Evolutionary conservation across 1,284 basidiomycete species (phyloP).

Genomic region (Kalmanozyma brasiliensis): DNA sequence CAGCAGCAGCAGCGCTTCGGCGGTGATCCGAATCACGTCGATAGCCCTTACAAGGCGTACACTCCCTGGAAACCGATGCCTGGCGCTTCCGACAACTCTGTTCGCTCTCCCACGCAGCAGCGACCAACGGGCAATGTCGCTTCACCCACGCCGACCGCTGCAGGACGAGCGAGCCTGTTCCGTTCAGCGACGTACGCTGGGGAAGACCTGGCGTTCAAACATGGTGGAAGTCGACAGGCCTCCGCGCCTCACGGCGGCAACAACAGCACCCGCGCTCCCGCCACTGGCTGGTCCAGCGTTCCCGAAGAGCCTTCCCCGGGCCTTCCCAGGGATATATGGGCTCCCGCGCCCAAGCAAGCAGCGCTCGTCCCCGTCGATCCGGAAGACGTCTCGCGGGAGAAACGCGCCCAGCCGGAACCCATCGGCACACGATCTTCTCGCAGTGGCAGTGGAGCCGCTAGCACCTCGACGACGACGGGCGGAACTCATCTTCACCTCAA

Average conservation of each 20-base stretch:
- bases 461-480: slow-evolving; percentile 7
- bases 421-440: slow-evolving; percentile 30
- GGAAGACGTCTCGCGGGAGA: slow-evolving; percentile 28
- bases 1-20: not conserved
- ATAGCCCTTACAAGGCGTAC: slow-evolving; percentile 21
- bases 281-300: slow-evolving; percentile 4
- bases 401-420: slow-evolving; percentile 32
- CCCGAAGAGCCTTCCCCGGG: not conserved
- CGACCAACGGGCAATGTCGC: slow-evolving; percentile 2
- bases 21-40: slow-evolving; percentile 5
- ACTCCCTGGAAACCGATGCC: slow-evolving; percentile 8
- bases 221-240: not conserved
- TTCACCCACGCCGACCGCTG: not conserved
- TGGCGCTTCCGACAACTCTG: not conserved
- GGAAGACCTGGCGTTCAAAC: slow-evolving; percentile 1
- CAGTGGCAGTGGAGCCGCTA: not conserved
- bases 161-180: slow-evolving; percentile 3
- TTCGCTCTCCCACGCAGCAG: not conserved
- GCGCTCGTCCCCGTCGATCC: slow-evolving; percentile 28
- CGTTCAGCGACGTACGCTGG: slow-evolving; percentile 14
- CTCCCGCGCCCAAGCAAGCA: slow-evolving; percentile 33
- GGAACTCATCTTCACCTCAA: slow-evolving; percentile 23
- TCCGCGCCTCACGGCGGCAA: not conserved
- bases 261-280: not conserved
- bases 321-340: slow-evolving; percentile 38